A percentile compares a stretch with the other conserved stretches of the same genome.
phyloP scores from a whole-genome alignment of 2,329 filamentous ascomycete species.

The Aureobasidium sp. region DNA sequence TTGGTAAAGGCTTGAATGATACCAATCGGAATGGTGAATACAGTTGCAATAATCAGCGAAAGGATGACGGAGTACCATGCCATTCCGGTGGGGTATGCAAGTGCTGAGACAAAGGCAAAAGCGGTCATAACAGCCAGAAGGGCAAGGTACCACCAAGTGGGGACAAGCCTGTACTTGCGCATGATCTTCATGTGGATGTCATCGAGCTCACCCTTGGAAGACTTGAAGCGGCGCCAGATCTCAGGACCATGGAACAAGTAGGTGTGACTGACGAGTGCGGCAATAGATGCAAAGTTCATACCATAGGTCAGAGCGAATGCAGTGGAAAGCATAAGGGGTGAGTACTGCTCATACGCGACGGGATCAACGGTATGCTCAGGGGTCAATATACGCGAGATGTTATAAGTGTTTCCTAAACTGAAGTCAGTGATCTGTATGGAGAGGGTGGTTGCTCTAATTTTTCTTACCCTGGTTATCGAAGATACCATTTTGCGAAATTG shows the following conservation, averaged over 20 bases:
- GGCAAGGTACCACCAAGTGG: slow-evolving; percentile 63
- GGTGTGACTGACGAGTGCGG: slow-evolving; percentile 73
- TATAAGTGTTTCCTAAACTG: slow-evolving; percentile 62
- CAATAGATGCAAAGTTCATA: slow-evolving; percentile 74
- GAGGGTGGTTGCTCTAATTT: no score
- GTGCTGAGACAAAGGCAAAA: slow-evolving; percentile 17
- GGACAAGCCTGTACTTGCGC: slow-evolving; percentile 74
- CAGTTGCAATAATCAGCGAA: slow-evolving; percentile 65
- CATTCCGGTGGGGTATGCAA: slow-evolving; percentile 65
- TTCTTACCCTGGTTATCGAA: slow-evolving; percentile 60
- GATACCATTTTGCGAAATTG: slow-evolving; percentile 73
- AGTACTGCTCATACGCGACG: slow-evolving; percentile 69
- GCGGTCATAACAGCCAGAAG: slow-evolving; percentile 20
- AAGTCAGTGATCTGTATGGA: neutral
- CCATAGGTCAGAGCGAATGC: slow-evolving; percentile 83
- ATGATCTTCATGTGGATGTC: slow-evolving; percentile 82
- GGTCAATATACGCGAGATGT: slow-evolving; percentile 74
- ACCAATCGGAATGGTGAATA: slow-evolving; percentile 83
- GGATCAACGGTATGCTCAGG: slow-evolving; percentile 70
- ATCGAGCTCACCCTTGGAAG: slow-evolving; percentile 42
- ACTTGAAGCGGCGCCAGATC: slow-evolving; percentile 70
- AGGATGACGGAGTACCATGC: slow-evolving; percentile 81
- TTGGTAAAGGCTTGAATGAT: slow-evolving; percentile 93
- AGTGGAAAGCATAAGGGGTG: slow-evolving; percentile 75
- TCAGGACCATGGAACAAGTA: slow-evolving; percentile 79